Evolutionary conservation across 768 basidiomycete genomes (phyloP), one percentile per base, ranked within the genome.

Genomic region (Tricholoma furcatifolium): DNA sequence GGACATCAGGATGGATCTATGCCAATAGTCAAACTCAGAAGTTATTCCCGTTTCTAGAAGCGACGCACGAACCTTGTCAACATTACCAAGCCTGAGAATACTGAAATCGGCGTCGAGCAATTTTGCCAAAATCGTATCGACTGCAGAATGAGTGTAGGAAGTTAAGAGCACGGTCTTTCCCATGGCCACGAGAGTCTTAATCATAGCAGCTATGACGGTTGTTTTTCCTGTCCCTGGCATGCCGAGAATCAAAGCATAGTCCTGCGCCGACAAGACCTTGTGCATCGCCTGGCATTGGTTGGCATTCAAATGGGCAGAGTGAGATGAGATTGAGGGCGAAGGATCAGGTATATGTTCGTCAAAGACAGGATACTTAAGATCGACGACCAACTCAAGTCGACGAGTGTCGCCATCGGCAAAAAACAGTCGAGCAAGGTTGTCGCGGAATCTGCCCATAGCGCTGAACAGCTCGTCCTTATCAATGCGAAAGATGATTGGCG

Each of bases 141-240:
- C 97, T 0, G 97, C 96, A 12, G 95, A 97, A 73, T 99, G 97
- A 2, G 97, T 99, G 67, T 98, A 97, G 41, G 91, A 91, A 6
- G 90, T 90, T 55, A 98, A 69, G 21, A 99, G 70, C 5, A 98
- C 91, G 0, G 82, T 90, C 75, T 97, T 95, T 6, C 92, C 91
- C 70, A 84, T 74, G 35, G 69, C 78, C 1, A 94, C 92, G 12
- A 98, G 70, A 43, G 79, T 79, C 61, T 82, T 79, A 64, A 98
- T 94, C 43, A 97, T 80, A 30, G 91, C 86, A 1, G 91, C 92
- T 55, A 97, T 89, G 4, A 97, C 89, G 1, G 93, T 96, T 39
- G 96, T 97, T 71, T 99, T 99, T 7, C 97, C 96, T 4, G 96
- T 98, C 0, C 97, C 97, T 7, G 97, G 97, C 97, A 98, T 98